Conservation (phyloP, 2,329 filamentous ascomycete species). For the Cordyceps fumosorosea region DNA sequence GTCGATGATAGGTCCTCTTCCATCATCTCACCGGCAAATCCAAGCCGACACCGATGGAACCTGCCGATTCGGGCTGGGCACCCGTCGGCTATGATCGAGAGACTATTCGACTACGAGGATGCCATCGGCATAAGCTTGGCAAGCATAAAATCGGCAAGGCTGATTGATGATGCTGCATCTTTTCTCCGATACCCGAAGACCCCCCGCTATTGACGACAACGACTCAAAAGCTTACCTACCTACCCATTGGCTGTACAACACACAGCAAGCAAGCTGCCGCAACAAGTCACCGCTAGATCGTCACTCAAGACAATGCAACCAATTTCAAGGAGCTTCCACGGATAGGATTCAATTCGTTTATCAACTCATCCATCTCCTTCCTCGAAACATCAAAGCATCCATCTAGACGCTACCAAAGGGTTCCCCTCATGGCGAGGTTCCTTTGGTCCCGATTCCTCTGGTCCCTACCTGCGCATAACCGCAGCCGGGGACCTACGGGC, state of each 20-base stretch:
- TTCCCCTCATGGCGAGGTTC: background rate
- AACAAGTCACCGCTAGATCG: background rate
- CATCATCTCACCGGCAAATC: constrained; percentile 1
- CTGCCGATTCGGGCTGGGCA: background rate
- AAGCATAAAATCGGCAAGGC: background rate
- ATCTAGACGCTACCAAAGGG: background rate
- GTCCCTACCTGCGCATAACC: no score
- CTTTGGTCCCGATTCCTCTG: no score
- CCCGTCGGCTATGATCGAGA: background rate
- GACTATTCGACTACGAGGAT: background rate
- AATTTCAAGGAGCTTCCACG: no score
- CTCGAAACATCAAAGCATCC: no score
- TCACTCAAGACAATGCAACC: background rate
- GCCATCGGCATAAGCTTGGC: background rate
- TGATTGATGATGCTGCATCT: background rate
- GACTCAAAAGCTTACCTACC: no score
- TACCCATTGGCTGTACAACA: background rate
- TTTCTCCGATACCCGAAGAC: background rate
- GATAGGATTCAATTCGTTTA: no score
- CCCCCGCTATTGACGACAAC: background rate
- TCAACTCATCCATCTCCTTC: no score
- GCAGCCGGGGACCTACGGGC: no score
- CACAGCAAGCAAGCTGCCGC: background rate
- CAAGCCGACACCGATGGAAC: background rate
- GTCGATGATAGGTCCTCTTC: background rate